Conservation (phyloP, 768 basidiomycete species). For the Tylopilus cervinicoccineus region DNA sequence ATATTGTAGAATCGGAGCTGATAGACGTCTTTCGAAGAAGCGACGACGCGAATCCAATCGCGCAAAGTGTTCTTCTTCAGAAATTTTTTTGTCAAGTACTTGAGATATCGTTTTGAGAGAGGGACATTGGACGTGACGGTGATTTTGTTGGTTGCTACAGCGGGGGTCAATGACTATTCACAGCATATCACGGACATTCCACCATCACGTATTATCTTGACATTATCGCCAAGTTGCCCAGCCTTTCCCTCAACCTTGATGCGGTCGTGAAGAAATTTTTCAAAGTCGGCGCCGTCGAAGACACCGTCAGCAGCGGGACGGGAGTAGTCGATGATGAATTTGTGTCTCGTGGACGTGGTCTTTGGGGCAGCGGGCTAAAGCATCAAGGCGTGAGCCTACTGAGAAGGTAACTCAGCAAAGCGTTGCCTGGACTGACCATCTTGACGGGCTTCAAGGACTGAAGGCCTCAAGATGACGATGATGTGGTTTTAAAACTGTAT, state of each 20-base stretch:
- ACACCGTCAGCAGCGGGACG: slow-evolving; percentile 66
- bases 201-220: slow-evolving; percentile 89
- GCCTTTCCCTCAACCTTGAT: slow-evolving; percentile 92
- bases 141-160: slow-evolving; percentile 71
- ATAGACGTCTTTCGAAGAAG: slow-evolving; percentile 90
- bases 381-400: slow-evolving; percentile 72
- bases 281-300: slow-evolving; percentile 62
- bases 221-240: slow-evolving; percentile 85
- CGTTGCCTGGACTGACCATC: slow-evolving; percentile 75
- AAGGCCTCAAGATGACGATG: slow-evolving; percentile 13
- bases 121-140: slow-evolving; percentile 82
- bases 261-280: slow-evolving; percentile 91
- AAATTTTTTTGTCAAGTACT: slow-evolving; percentile 99
- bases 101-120: slow-evolving; percentile 96
- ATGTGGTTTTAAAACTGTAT: slow-evolving; percentile 42
- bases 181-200: slow-evolving; percentile 13
- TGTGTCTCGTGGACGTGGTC: slow-evolving; percentile 55
- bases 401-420: slow-evolving; percentile 92
- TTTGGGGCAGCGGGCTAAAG: slow-evolving; percentile 56
- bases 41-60: slow-evolving; percentile 98
- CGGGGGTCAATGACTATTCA: slow-evolving; percentile 2
- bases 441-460: slow-evolving; percentile 27
- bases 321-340: slow-evolving; percentile 84
- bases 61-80: slow-evolving; percentile 95
- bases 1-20: slow-evolving; percentile 95